phyloP scores from a whole-genome alignment of 108 stramenopile genomes.

The Nannochloropsis granulata region DNA sequence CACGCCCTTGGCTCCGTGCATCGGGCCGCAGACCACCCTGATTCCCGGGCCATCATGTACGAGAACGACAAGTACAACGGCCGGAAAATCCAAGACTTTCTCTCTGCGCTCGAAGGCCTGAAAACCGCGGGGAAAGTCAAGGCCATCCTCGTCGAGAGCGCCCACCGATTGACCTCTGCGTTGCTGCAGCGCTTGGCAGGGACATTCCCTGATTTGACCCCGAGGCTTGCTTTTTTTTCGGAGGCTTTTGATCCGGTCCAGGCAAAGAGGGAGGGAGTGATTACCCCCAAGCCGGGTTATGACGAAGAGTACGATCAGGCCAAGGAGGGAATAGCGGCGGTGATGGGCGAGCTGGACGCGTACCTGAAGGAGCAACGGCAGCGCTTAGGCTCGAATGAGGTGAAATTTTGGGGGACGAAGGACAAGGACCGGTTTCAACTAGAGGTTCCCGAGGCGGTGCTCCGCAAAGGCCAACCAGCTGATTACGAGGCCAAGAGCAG shows the following conservation, averaged over 20 bases:
- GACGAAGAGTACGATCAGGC: constrained; percentile 80
- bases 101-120: constrained; percentile 16
- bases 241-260: constrained; percentile 75
- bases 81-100: constrained; percentile 59
- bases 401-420: constrained; percentile 40
- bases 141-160: constrained; percentile 38
- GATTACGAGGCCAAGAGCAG: constrained; percentile 33
- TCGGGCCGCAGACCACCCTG: constrained; percentile 57
- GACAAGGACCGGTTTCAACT: constrained; percentile 88
- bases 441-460: constrained; percentile 63
- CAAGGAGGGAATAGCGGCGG: constrained; percentile 52
- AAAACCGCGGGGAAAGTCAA: neutral
- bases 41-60: constrained; percentile 81
- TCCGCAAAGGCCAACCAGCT: constrained; percentile 1
- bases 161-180: constrained; percentile 55
- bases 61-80: constrained; percentile 71
- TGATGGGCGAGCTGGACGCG: constrained; percentile 53
- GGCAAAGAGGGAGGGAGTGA: constrained; percentile 46
- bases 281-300: constrained; percentile 69
- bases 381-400: constrained; percentile 43
- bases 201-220: constrained; percentile 63
- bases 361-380: constrained; percentile 48
- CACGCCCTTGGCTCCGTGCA: constrained; percentile 65
- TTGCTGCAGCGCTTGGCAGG: constrained; percentile 54
- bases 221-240: constrained; percentile 69